phyloP scores from a whole-genome alignment of 164 flowering plant genomes.

The Houttuynia cordata region DNA sequence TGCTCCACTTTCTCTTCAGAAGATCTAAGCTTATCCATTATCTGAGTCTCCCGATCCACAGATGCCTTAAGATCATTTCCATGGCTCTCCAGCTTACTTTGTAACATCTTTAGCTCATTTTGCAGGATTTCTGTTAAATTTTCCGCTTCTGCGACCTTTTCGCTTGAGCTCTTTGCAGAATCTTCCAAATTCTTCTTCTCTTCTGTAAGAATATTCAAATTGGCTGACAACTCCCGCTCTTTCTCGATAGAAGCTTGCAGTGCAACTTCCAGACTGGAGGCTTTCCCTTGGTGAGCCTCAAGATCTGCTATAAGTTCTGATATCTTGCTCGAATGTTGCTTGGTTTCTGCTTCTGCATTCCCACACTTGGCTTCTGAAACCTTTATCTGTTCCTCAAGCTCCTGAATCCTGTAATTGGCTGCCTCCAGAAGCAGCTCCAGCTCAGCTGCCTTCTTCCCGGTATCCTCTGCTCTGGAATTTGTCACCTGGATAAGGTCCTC shows the following conservation, averaged over 20 bases:
- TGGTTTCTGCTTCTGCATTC: conserved; percentile 46
- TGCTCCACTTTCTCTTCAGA: conserved; percentile 47
- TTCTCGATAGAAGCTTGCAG: conserved; percentile 43
- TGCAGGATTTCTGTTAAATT: conserved; percentile 35
- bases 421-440: conserved; percentile 56
- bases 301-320: conserved; percentile 49
- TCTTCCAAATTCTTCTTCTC: conserved; percentile 54
- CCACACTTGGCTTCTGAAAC: conserved; percentile 38
- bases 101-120: conserved; percentile 38
- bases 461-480: conserved; percentile 51
- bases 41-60: conserved; percentile 43
- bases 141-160: conserved; percentile 55
- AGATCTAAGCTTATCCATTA: conserved; percentile 51
- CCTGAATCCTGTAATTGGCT: conserved; percentile 53
- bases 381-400: conserved; percentile 65
- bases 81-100: conserved; percentile 37
- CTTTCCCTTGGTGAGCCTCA: conserved; percentile 39
- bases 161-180: conserved; percentile 19
- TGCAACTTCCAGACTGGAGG: conserved; percentile 50
- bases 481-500: conserved; percentile 59
- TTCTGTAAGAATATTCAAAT: conserved; percentile 26
- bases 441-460: conserved; percentile 49
- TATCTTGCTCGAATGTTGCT: conserved; percentile 27
- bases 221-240: conserved; percentile 48
- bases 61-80: conserved; percentile 44